These are phyloP conservation scores for Luffa aegyptiaca DNA, from an alignment of 306 rosid species.

Conservation along the genomic window DNA sequence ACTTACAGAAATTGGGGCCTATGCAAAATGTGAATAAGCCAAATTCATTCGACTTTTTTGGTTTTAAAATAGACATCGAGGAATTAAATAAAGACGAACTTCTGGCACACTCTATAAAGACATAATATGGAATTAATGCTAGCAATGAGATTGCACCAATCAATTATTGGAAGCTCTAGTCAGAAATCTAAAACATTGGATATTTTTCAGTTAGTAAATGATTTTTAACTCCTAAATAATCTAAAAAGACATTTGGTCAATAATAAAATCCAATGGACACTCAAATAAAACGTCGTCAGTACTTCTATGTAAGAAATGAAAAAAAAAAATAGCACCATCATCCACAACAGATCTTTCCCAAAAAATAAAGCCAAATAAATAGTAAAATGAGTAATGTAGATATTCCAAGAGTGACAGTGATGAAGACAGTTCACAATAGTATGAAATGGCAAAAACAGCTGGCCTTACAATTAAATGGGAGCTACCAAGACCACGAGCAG, in stretches of 20 bases:
- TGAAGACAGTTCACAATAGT: not conserved
- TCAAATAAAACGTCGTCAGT: not conserved
- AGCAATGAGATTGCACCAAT: not conserved
- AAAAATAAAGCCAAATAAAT: not conserved
- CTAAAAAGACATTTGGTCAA: not conserved
- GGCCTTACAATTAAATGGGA: constrained; percentile 41
- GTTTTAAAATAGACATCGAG: not conserved
- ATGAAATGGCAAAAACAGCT: constrained; percentile 9
- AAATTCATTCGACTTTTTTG: not conserved
- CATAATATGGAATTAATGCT: not conserved
- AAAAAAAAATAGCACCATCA: not conserved
- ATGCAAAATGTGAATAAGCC: not conserved
- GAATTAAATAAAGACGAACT: not conserved
- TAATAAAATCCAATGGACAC: not conserved
- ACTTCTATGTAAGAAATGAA: not conserved
- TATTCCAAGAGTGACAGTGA: not conserved
- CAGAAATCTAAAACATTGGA: not conserved
- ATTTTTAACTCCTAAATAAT: not conserved
- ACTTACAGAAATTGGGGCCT: not conserved
- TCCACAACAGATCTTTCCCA: not conserved
- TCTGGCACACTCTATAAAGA: not conserved
- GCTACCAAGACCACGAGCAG: constrained; percentile 67
- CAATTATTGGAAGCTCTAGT: not conserved
- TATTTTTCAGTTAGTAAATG: not conserved
- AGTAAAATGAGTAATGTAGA: not conserved